phyloP scores from a whole-genome alignment of 148 eudicot genomes.

The Persicaria tinctoria region DNA sequence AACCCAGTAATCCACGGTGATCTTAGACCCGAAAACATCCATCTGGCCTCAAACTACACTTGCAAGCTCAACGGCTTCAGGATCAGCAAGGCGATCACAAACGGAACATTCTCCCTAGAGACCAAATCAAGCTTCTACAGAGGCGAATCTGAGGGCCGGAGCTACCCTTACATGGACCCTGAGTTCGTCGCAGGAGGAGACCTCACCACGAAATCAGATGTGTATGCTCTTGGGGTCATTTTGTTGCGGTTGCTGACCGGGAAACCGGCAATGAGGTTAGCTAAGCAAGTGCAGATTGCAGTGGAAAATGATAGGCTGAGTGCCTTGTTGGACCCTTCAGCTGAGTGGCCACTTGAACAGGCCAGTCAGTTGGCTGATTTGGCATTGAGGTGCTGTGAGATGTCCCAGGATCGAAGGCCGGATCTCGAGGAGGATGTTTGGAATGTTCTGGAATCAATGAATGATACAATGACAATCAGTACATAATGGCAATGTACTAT shows the following conservation, averaged over 20 bases:
- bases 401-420: neutral
- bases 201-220: constrained; percentile 41
- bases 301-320: neutral
- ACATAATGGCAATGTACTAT: too few relatives aligned
- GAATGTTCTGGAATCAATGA: neutral
- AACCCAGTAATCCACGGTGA: neutral
- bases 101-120: constrained; percentile 30
- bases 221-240: constrained; percentile 47
- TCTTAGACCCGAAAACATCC: neutral
- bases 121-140: constrained; percentile 18
- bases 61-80: neutral
- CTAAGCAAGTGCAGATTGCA: neutral
- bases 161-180: constrained; percentile 37
- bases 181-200: constrained; percentile 48
- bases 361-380: neutral
- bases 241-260: constrained; percentile 35
- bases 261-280: neutral
- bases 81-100: neutral
- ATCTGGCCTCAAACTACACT: neutral
- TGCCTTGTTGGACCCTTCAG: neutral
- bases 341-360: neutral
- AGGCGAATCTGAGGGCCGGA: neutral
- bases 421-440: neutral
- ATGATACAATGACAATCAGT: too few relatives aligned
- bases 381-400: neutral